A percentile compares a stretch with the other conserved stretches of the same genome.
Evolutionary conservation across 2,329 filamentous ascomycete genomes (phyloP).

Genomic region (Fusarium floridanum): DNA sequence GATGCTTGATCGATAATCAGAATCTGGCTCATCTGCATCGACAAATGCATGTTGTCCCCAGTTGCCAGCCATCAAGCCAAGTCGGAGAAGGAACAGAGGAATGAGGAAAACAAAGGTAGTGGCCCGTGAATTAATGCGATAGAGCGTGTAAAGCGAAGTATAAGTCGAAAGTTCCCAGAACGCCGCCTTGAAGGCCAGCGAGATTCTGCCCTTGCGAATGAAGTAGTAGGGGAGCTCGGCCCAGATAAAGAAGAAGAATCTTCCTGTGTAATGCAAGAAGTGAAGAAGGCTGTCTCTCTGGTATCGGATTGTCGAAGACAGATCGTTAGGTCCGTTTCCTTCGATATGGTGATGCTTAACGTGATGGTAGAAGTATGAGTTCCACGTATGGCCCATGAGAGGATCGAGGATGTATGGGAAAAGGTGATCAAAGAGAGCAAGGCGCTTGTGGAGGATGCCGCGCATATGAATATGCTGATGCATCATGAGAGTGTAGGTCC

Average conservation of each 20-base stretch:
- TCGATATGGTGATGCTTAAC: constrained; percentile 90
- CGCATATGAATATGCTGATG: constrained; percentile 87
- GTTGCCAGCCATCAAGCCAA: constrained; percentile 85
- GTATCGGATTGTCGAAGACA: constrained; percentile 82
- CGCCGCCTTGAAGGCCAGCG: constrained; percentile 66
- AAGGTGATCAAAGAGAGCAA: constrained; percentile 68
- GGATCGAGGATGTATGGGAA: constrained; percentile 84
- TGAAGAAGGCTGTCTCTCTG: constrained; percentile 76
- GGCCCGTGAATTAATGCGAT: constrained; percentile 65
- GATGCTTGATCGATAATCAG: constrained; percentile 83
- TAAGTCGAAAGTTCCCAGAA: constrained; percentile 74
- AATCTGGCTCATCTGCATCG: constrained; percentile 79
- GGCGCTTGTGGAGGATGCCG: constrained; percentile 72
- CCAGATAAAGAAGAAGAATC: constrained; percentile 82
- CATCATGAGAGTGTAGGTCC: constrained; percentile 84
- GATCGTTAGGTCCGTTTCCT: constrained; percentile 81
- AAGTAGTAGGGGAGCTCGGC: constrained; percentile 83
- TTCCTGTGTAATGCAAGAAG: constrained; percentile 78
- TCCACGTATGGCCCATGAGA: constrained; percentile 86
- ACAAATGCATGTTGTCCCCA: constrained; percentile 89
- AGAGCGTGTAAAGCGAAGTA: constrained; percentile 63
- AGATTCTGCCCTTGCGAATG: constrained; percentile 68
- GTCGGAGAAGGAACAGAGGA: constrained; percentile 74
- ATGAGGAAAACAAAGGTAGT: constrained; percentile 75
- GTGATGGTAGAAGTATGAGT: constrained; percentile 87